Evolutionary conservation across 1,284 basidiomycete species (phyloP).

Genomic region (Papiliotrema nemorosa): DNA sequence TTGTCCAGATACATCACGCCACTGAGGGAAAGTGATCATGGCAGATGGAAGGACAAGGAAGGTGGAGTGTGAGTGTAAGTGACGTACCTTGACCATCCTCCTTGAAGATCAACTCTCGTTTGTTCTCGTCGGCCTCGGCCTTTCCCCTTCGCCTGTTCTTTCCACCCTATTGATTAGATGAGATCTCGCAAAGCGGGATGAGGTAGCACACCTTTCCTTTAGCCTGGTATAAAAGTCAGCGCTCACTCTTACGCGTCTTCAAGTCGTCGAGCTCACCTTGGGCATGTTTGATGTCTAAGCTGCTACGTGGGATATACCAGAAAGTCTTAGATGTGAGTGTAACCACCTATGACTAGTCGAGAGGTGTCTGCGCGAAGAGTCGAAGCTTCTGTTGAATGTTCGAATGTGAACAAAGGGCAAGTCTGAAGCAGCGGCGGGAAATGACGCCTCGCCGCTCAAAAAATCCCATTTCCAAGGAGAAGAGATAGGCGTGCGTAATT

Average conservation of each 20-base stretch:
- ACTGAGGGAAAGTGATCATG: not conserved
- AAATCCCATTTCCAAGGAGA: no score
- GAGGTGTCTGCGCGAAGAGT: no score
- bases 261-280: slow-evolving; percentile 26
- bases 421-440: no score
- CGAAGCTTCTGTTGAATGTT: no score
- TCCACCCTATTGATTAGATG: slow-evolving; percentile 65
- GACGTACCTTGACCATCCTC: slow-evolving; percentile 85
- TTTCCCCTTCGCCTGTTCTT: slow-evolving; percentile 99
- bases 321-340: not conserved
- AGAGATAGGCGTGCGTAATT: no score
- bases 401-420: not conserved
- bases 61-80: not conserved
- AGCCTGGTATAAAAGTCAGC: slow-evolving; percentile 19
- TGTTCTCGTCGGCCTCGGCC: slow-evolving; percentile 98
- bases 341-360: not conserved
- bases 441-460: no score
- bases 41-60: not conserved
- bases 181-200: not conserved
- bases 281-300: slow-evolving; percentile 34
- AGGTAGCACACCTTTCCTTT: slow-evolving; percentile 41
- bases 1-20: not conserved
- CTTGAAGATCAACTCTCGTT: slow-evolving; percentile 97
- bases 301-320: slow-evolving; percentile 3
- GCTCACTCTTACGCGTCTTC: not conserved